These are phyloP conservation scores for Tetrapyrgos nigripes DNA, from an alignment of 1,284 basidiomycete genomes.

Conservation along the genomic window DNA sequence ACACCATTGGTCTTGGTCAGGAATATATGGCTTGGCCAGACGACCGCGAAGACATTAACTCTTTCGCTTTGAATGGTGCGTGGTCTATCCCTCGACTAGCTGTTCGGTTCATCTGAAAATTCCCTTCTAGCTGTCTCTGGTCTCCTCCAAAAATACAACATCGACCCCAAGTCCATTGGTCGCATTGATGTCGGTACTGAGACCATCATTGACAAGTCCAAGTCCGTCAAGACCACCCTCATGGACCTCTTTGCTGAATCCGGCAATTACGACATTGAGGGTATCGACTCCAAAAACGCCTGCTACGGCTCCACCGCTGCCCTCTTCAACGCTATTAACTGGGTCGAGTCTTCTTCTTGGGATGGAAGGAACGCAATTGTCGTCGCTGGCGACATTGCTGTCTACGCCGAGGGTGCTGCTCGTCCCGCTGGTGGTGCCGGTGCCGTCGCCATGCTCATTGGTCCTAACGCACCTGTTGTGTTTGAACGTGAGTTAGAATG, in stretches of 20 bases:
- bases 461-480: constrained; percentile 93
- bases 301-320: constrained; percentile 99
- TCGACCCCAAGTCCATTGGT: constrained; percentile 96
- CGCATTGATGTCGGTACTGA: constrained; percentile 98
- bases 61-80: constrained; percentile 93
- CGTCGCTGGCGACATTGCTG: constrained; percentile 96
- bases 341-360: constrained; percentile 98
- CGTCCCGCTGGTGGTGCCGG: constrained; percentile 98
- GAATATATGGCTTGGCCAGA: constrained; percentile 98
- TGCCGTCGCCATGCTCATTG: constrained; percentile 93
- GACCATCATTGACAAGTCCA: constrained; percentile 99
- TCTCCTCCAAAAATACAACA: constrained; percentile 93
- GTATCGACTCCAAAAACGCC: constrained; percentile 99
- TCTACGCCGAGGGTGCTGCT: constrained; percentile 96
- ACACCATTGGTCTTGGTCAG: constrained; percentile 99
- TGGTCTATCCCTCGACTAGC: constrained; percentile 15
- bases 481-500: constrained; percentile 83
- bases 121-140: constrained; percentile 72
- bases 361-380: constrained; percentile 98
- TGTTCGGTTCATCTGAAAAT: constrained; percentile 9
- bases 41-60: constrained; percentile 99
- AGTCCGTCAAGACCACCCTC: constrained; percentile 97
- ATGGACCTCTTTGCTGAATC: constrained; percentile 96
- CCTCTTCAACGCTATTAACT: constrained; percentile 97
- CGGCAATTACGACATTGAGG: constrained; percentile 98